phyloP scores from a whole-genome alignment of 1,139 yeast genomes.

The Debaryomycetaceae sp. region DNA sequence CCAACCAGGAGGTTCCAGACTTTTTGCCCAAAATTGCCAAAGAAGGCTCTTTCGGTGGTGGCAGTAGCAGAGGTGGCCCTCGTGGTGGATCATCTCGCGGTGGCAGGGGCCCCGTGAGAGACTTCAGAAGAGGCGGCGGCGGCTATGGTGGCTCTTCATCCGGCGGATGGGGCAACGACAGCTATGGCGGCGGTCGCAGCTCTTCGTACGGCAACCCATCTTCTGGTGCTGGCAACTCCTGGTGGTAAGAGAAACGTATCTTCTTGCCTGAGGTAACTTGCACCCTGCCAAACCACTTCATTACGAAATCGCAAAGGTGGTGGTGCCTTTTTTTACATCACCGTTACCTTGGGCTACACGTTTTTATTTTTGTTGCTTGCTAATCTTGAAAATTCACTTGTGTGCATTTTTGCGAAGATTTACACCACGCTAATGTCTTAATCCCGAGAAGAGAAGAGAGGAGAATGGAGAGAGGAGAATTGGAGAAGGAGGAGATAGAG shows the following conservation, averaged over 20 bases:
- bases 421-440: slow-evolving; percentile 6
- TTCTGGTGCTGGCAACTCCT: slow-evolving; percentile 26
- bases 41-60: slow-evolving; percentile 61
- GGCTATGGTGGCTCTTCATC: slow-evolving; percentile 26
- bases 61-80: slow-evolving; percentile 46
- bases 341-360: background rate
- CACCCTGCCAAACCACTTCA: no score
- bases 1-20: slow-evolving; percentile 94
- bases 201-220: slow-evolving; percentile 25
- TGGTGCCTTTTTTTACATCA: slow-evolving; percentile 2
- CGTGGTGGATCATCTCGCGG: slow-evolving; percentile 39
- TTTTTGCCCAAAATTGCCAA: slow-evolving; percentile 78
- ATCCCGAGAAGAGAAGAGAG: slow-evolving; percentile 2
- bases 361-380: slow-evolving; percentile 8
- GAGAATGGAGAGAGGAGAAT: slow-evolving; percentile 1
- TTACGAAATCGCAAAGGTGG: no score
- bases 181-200: slow-evolving; percentile 20
- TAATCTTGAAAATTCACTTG: slow-evolving; percentile 6
- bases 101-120: slow-evolving; percentile 54
- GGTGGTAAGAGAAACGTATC: slow-evolving; percentile 35
- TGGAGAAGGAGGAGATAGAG: no score
- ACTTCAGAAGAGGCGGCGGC: slow-evolving; percentile 49
- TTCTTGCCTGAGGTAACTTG: slow-evolving; percentile 1
- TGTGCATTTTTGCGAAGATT: slow-evolving; percentile 4
- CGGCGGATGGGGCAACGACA: slow-evolving; percentile 21